A percentile compares a stretch with the other conserved stretches of the same genome.
phyloP scores from a whole-genome alignment of 257 asterid genomes.

The Solanum ossicruentum region DNA sequence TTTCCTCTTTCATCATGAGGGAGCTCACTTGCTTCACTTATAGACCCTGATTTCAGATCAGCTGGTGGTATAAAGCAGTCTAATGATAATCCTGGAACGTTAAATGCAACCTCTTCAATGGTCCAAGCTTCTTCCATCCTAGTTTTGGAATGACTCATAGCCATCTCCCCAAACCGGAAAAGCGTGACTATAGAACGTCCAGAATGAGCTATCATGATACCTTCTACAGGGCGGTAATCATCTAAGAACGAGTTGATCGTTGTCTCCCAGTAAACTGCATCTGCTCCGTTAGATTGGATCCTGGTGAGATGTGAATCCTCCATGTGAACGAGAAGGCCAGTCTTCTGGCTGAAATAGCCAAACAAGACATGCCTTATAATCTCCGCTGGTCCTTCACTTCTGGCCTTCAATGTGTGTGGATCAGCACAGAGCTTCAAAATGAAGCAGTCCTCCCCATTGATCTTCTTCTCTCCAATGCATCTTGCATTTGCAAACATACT shows the following conservation, averaged over 20 bases:
- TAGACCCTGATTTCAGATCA: conserved; percentile 59
- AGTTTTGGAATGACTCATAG: conserved; percentile 87
- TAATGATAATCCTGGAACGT: conserved; percentile 79
- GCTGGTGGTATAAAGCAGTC: conserved; percentile 95
- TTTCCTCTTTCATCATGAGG: conserved; percentile 62
- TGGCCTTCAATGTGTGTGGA: conserved; percentile 62
- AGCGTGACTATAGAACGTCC: conserved; percentile 86
- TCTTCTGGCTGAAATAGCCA: conserved; percentile 94
- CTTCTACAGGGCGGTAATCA: conserved; percentile 81
- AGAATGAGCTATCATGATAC: conserved; percentile 94
- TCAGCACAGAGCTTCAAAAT: conserved; percentile 85
- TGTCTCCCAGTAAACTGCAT: conserved; percentile 99
- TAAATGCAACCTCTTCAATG: conserved; percentile 87
- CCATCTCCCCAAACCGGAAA: conserved; percentile 92
- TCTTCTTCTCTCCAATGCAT: conserved; percentile 85
- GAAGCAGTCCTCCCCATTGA: conserved; percentile 90
- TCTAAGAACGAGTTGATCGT: conserved; percentile 77
- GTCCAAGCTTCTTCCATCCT: conserved; percentile 99
- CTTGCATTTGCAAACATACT: conserved; percentile 73
- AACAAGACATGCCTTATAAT: conserved; percentile 80
- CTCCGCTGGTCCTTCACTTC: conserved; percentile 98
- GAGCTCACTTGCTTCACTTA: conserved; percentile 69
- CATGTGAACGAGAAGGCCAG: conserved; percentile 83
- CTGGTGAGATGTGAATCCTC: conserved; percentile 98
- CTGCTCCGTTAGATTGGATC: conserved; percentile 81